Evolutionary conservation across 225 moss, liverwort and hornwort genomes (phyloP).

Genomic region (Climacium dendroides): DNA sequence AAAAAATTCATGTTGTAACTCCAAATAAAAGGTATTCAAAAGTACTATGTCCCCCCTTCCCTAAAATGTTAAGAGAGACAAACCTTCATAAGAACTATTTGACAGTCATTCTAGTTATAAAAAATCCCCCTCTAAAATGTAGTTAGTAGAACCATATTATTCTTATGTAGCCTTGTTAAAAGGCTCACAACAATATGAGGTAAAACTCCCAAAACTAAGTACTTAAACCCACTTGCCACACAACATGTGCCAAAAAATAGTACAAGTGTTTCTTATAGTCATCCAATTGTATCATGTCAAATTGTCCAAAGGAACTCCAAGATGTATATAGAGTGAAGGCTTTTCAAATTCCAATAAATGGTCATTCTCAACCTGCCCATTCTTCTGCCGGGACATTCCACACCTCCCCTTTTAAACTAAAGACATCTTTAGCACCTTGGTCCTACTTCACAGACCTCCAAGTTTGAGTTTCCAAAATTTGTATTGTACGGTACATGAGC

Average conservation of each 20-base stretch:
- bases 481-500: background rate
- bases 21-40: background rate
- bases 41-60: fast-evolving
- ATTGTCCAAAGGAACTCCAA: background rate
- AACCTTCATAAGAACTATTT: fast-evolving
- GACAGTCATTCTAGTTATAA: background rate
- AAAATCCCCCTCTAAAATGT: background rate
- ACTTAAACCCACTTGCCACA: background rate
- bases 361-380: fast-evolving
- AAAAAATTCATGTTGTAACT: background rate
- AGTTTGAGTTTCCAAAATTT: background rate
- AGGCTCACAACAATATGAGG: fast-evolving
- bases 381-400: background rate
- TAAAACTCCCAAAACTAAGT: fast-evolving
- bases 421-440: background rate
- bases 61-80: background rate
- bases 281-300: background rate
- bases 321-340: background rate
- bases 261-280: background rate
- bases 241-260: background rate
- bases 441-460: background rate
- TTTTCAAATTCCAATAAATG: background rate
- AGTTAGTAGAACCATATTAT: fast-evolving
- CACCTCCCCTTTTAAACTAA: background rate
- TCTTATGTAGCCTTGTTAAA: fast-evolving